Evolutionary conservation across 805 yeast genomes (phyloP), one percentile per base, ranked within the genome.

Genomic region (Metschnikowia amazonensis): DNA sequence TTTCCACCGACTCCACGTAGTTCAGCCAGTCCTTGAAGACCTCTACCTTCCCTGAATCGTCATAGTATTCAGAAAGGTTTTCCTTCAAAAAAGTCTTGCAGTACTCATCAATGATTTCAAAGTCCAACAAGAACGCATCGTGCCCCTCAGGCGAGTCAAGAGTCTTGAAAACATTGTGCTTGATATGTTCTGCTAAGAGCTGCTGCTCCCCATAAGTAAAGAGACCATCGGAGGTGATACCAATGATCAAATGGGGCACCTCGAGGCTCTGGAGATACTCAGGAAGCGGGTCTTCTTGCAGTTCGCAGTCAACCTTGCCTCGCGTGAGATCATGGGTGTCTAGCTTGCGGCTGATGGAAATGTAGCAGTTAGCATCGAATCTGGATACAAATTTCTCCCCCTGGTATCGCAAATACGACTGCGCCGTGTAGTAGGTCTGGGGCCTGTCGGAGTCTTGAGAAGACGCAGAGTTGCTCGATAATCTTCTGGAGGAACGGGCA

Each of bases 361-460:
- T 89, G 66, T 94, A 94, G 67, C 98, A 94, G 62, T 94, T 94
- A 21, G 99, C 97, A 65, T 94, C 99, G 58, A 92, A 94, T 57
- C 99, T 73, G 35, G 79, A 74, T 38, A 90, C 82, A 62, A 94
- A 94, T 64, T 94, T 94, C 44, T 83, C 80, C 11, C 96, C 98
- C 64, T 94, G 99, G 65, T 94, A 94, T 48, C 99, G 77, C 52
- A 94, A 71, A 64, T 94, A 94, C 48, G 92, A 86, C 66, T 94
- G 99, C 2, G 99, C 99, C 0, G 98, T 86, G 67, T 94, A 94
- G 61, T 80, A 86, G 8, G 80, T 79, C 49, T 75, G 81, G 0
- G 79, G 81, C 52, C 60, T 55, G 56, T 45, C 46, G 20, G 29
- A 21, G 21, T 39, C 42, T 21, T 31, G 45, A 7, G 53, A 31